Evolutionary conservation across 2,329 filamentous ascomycete species (phyloP).

Genomic region (Aaosphaeria arxii): DNA sequence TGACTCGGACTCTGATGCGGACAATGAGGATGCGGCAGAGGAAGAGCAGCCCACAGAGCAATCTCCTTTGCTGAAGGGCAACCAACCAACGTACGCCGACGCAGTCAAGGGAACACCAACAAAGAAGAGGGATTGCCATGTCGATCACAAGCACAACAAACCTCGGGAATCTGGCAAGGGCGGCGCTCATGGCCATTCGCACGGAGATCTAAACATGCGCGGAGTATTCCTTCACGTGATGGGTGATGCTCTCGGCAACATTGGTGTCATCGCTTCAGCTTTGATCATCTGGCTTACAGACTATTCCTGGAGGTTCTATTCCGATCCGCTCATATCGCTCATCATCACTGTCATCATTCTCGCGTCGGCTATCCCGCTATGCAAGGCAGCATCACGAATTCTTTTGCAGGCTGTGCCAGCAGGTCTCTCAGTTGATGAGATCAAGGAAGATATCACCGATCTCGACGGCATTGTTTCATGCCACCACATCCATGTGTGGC

Average conservation of each 20-base stretch:
- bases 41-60: constrained; percentile 40
- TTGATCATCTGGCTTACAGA: constrained; percentile 88
- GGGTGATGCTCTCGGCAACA: constrained; percentile 80
- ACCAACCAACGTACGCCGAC: constrained; percentile 19
- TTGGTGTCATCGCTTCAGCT: constrained; percentile 79
- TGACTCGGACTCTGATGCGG: constrained; percentile 54
- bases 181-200: constrained; percentile 69
- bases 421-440: constrained; percentile 82
- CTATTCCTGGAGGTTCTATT: constrained; percentile 79
- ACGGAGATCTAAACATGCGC: constrained; percentile 93
- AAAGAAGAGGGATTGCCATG: constrained; percentile 48
- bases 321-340: constrained; percentile 87
- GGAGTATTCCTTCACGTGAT: constrained; percentile 68
- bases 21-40: constrained; percentile 49
- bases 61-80: constrained; percentile 34
- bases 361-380: constrained; percentile 73
- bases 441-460: constrained; percentile 84
- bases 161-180: constrained; percentile 60
- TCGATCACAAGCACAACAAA: constrained; percentile 76
- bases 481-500: constrained; percentile 97
- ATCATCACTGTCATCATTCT: constrained; percentile 82
- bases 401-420: constrained; percentile 91
- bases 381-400: constrained; percentile 77
- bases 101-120: constrained; percentile 6
- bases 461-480: constrained; percentile 85